These are phyloP conservation scores for Colletotrichum shisoi DNA, from an alignment of 2,329 filamentous ascomycete genomes.

Conservation along the genomic window DNA sequence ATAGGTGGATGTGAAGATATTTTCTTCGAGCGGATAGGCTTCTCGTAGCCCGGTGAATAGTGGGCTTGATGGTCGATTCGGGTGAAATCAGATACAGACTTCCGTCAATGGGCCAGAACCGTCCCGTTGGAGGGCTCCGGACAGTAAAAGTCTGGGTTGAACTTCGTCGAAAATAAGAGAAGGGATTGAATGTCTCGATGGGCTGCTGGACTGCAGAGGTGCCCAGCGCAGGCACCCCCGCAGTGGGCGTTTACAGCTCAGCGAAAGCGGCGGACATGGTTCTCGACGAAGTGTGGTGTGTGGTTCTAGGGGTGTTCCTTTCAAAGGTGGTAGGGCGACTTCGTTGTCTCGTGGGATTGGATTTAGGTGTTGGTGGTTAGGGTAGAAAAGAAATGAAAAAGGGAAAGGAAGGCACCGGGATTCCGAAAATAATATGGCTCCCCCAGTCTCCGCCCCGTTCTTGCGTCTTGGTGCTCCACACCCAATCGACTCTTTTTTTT, in stretches of 20 bases:
- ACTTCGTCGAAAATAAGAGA: slow-evolving; percentile 68
- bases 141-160: slow-evolving; percentile 63
- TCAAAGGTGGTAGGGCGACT: slow-evolving; percentile 58
- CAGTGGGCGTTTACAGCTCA: slow-evolving; percentile 93
- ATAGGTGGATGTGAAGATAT: slow-evolving; percentile 19
- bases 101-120: slow-evolving; percentile 49
- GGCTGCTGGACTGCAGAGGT: slow-evolving; percentile 85
- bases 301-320: slow-evolving; percentile 45
- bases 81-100: slow-evolving; percentile 51
- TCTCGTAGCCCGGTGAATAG: slow-evolving; percentile 32
- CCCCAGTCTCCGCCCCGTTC: slow-evolving; percentile 13
- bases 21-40: slow-evolving; percentile 29
- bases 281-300: slow-evolving; percentile 72
- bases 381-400: slow-evolving; percentile 47
- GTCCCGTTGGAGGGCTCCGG: slow-evolving; percentile 46
- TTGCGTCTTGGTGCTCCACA: slow-evolving; percentile 26
- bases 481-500: slow-evolving; percentile 32
- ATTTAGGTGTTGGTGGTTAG: slow-evolving; percentile 47
- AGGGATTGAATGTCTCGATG: slow-evolving; percentile 71
- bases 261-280: slow-evolving; percentile 77
- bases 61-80: slow-evolving; percentile 29
- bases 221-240: slow-evolving; percentile 60
- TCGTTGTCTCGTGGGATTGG: slow-evolving; percentile 65
- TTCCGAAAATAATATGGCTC: slow-evolving; percentile 39
- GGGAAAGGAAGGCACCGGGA: slow-evolving; percentile 40